Base-by-base conservation (phyloP, 257 asterid genomes). In the Nicotiana paniculata region DNA sequence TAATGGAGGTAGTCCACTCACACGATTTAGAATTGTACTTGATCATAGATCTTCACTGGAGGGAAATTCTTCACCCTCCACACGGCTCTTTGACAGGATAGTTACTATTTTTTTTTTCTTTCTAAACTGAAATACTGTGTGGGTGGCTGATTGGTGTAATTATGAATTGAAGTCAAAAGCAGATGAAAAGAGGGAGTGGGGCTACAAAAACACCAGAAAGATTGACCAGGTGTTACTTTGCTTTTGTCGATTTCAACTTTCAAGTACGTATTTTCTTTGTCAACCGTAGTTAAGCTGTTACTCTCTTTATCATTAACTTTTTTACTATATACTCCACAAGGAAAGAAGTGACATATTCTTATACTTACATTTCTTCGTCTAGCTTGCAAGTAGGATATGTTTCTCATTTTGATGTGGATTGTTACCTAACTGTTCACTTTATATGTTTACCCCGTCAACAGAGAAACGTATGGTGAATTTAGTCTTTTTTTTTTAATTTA, bases 101-200 rank as follows among this genome's bases (percentile, higher is more conserved):
- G 11, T 3, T 32, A 32, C 1, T 28, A 28, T 28, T 28, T 12
- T 3, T 12, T 12, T 51, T 48, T 53, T 53, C 4, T 12, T 3
- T 3, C 0, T 3, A 12, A 53, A 53, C 58, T 53, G 15, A 53
- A 53, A 13, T 53, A 28, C 32, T 26, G 66, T 62, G 76, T 39
- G 16, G 37, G 28, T 58, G n/a, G 59, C 43, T 39, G 68, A 61
- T 35, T 64, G 21, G 76, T 21, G 81, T 63, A 15, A 69, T 17
- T 39, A 39, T 28, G 72, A 77, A 18, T 30, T 37, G 59, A 65
- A 83, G 85, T 83, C 82, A 77, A 77, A 77, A 77, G 85, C 68
- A 65, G 79, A 77, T 74, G 12, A 48, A 74, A 48, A 74, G 61
- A 5, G 16, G 18, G n/a, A 32, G 57, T n/a, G 57, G 77, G 68